phyloP scores from a whole-genome alignment of 2,329 filamentous ascomycete genomes.

The Penicillium freii region DNA sequence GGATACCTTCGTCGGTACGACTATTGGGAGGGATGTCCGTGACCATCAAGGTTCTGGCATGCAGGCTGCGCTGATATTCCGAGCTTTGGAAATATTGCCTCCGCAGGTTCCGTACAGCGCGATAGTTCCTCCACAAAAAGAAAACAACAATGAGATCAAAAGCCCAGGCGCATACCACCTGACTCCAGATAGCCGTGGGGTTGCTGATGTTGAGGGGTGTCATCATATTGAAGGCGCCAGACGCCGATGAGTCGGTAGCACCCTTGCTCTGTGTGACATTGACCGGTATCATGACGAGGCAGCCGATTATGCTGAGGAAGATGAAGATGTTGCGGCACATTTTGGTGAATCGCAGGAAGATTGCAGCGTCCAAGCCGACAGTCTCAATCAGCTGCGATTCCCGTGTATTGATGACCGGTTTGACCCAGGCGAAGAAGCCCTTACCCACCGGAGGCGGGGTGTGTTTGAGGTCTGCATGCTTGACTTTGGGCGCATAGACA shows the following conservation, averaged over 20 bases:
- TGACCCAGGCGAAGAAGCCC: conserved; percentile 83
- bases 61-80: conserved; percentile 84
- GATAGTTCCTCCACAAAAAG: conserved; percentile 91
- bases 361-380: conserved; percentile 83
- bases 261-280: conserved; percentile 60
- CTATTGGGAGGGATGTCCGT: conserved; percentile 78
- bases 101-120: conserved; percentile 66
- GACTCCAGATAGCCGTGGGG: conserved; percentile 54
- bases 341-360: conserved; percentile 82
- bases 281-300: conserved; percentile 75
- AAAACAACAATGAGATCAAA: conserved; percentile 73
- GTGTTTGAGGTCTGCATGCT: conserved; percentile 87
- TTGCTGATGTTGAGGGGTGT: conserved; percentile 52
- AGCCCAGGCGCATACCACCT: conserved; percentile 58
- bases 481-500: conserved; percentile 91
- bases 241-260: conserved; percentile 17
- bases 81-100: conserved; percentile 78
- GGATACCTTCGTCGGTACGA: conserved; percentile 81
- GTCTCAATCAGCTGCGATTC: conserved; percentile 76
- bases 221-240: conserved; percentile 42
- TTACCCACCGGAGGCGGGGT: conserved; percentile 82
- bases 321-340: conserved; percentile 94
- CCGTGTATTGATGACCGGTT: conserved; percentile 71
- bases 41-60: conserved; percentile 67
- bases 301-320: conserved; percentile 68